Base-by-base conservation (phyloP, 345 rosid genomes). In the Pugionium dolabratum region DNA sequence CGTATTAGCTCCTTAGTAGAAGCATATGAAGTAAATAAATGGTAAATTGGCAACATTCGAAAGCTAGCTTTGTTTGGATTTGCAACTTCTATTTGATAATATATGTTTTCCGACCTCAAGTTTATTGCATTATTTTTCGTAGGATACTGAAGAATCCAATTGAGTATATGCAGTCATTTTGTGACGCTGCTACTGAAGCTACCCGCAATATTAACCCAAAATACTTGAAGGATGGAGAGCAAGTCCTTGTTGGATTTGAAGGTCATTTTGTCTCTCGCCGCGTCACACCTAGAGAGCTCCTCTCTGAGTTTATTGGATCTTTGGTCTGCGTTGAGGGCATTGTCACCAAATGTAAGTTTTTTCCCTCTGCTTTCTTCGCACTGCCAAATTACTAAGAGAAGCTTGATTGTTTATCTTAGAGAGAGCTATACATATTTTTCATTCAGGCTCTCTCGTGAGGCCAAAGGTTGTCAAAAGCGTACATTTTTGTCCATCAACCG, bases 391-490 rank as follows among this genome's bases (percentile, higher is more conserved):
- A 18, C 18, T 18, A 18, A 18, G 18, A 18, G 18, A 18, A 18
- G 18, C 18, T 18, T 18, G 18, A 18, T 18, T 18, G 18, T 18
- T 18, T 18, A 18, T 18, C 18, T 18, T 18, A 18, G 18, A 18
- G 18, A 18, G 18, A 18, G 18, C 18, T 18, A 32, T 9, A 36
- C 18, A 30, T 65, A 36, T 5, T 33, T 56, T 51, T 40, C 9
- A 54, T 70, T 65, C 74, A 94, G 99, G 99, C 76, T 94, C 99
- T 63, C 93, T 94, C 60, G 99, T 94, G 40, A 86, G 99, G 80
- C 99, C 99, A 35, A 94, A 94, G 74, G 99, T 94, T 71, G 95
- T 94, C 45, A 94, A 83, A 80, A 94, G 99, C 27, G 97, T 90
- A 47, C 99, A 90, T 73, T 94, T 83, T 78, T 94, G 99, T 70